Evolutionary conservation across 352 stramenopile species (phyloP).

Genomic region (Pythium rhizo-oryzae): DNA sequence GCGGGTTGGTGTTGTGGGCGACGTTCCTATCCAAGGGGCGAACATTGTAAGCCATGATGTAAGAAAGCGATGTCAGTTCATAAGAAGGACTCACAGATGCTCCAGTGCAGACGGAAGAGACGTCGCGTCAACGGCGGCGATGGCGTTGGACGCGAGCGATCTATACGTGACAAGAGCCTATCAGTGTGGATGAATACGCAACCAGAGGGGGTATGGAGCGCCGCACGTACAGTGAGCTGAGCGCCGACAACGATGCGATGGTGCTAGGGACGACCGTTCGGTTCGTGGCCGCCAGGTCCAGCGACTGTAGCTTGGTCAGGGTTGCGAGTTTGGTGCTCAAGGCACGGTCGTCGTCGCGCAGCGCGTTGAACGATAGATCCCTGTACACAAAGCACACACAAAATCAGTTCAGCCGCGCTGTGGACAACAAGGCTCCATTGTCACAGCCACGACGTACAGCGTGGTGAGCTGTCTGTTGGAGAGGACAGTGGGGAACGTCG

Average conservation of each 20-base stretch:
- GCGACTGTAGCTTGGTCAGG: conserved; percentile 6
- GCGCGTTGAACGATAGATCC: conserved; percentile 23
- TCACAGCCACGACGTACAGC: conserved; percentile 20
- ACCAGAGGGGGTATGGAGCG: too few relatives aligned
- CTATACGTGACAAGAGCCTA: not conserved
- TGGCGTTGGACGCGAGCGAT: conserved; percentile 21
- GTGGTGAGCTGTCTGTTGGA: conserved; percentile 8
- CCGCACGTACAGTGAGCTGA: conserved; percentile 21
- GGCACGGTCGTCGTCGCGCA: not conserved
- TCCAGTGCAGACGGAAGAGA: conserved; percentile 10
- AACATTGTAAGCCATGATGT: too few relatives aligned
- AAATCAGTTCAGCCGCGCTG: too few relatives aligned
- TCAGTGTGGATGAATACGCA: not conserved
- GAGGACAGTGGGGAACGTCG: conserved; percentile 2
- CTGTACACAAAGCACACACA: conserved; percentile 2
- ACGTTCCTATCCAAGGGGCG: conserved; percentile 10
- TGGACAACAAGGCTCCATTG: not conserved
- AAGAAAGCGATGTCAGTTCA: not conserved
- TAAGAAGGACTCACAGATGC: conserved; percentile 16
- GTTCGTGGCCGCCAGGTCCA: conserved; percentile 24
- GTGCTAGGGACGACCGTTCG: conserved; percentile 6
- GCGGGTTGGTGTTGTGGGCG: conserved; percentile 7
- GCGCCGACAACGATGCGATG: not conserved
- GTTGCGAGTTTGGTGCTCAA: not conserved
- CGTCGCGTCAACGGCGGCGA: not conserved